Evolutionary conservation across 2,329 filamentous ascomycete species (phyloP).

Genomic region (Xylaria sp.): DNA sequence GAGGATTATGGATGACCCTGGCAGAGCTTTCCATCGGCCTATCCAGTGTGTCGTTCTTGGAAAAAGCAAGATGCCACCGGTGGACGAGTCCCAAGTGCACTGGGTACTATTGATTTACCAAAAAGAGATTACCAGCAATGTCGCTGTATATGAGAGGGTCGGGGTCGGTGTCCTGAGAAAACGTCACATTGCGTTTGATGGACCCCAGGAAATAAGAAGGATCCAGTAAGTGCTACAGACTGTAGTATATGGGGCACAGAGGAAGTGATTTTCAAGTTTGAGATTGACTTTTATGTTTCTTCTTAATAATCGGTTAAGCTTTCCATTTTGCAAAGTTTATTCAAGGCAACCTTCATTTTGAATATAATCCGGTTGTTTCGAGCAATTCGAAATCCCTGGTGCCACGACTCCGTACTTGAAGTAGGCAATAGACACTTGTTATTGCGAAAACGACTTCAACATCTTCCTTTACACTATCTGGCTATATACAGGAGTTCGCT

Average conservation of each 20-base stretch:
- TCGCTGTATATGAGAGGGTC: slow-evolving; percentile 7
- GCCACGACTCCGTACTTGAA: too few species aligned
- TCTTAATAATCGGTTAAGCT: too few species aligned
- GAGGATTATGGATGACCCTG: slow-evolving; percentile 40
- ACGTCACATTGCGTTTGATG: slow-evolving; percentile 11
- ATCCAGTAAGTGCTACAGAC: slow-evolving; percentile 4
- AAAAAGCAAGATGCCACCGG: background rate
- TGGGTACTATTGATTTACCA: slow-evolving; percentile 9
- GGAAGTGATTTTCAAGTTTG: too few species aligned
- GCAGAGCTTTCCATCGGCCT: slow-evolving; percentile 9
- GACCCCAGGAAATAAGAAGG: background rate
- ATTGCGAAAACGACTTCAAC: too few species aligned
- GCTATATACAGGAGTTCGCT: too few species aligned
- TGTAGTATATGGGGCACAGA: background rate
- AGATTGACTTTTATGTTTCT: too few species aligned
- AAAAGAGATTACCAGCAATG: background rate
- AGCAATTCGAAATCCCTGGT: too few species aligned
- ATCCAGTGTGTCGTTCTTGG: slow-evolving; percentile 16
- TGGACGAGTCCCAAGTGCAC: background rate
- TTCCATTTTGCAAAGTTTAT: too few species aligned
- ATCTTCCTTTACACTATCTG: too few species aligned
- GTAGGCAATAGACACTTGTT: too few species aligned
- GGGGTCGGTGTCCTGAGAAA: slow-evolving; percentile 9
- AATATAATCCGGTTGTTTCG: too few species aligned
- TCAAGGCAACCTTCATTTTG: too few species aligned